Evolutionary conservation across 768 basidiomycete species (phyloP), one percentile per base, ranked within the genome.

Genomic region (Agrocybe pediades): DNA sequence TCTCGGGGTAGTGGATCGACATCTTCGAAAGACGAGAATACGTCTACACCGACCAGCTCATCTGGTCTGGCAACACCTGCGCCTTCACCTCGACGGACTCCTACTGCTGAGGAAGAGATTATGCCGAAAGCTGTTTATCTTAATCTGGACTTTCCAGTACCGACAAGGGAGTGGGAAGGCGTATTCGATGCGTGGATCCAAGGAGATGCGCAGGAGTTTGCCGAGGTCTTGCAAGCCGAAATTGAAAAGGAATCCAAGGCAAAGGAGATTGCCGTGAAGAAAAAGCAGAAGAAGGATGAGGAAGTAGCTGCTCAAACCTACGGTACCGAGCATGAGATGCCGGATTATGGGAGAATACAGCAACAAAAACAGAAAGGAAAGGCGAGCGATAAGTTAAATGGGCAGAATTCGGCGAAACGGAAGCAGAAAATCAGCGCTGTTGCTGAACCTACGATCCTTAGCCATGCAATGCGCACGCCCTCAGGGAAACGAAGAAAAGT

Each of bases 141-240:
- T 52, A 96, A 96, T 68, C 71, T 90, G 33, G 92, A 95, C 56
- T 92, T 92, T 66, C 92, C 92, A 1, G 83, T 86, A 8, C 92
- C 92, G 3, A 85, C 85, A 7, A 77, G 88, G 49, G 92, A 94
- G 57, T 95, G 92, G 92, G 88, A 90, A 56, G 88, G 85, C 7
- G 87, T 95, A 2, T 95, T 97, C 60, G 94, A 97, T 69, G 81
- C 83, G 33, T 96, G 92, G 90, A 69, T 94, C 50, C 84, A 93
- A 61, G 92, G 94, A 1, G 93, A 96, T 64, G 87, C 90, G 2
- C 95, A 97, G 67, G 65, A 65, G 15, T 95, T 95, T 69, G 88
- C 91, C 5, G 70, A 71, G 33, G 66, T 84, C 54, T 65, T 92
- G 55, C 77, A 74, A 55, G 74, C 74, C 20, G 87, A 85, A 68